phyloP scores from a whole-genome alignment of 768 basidiomycete genomes.

The Psilocybe tampanensis region DNA sequence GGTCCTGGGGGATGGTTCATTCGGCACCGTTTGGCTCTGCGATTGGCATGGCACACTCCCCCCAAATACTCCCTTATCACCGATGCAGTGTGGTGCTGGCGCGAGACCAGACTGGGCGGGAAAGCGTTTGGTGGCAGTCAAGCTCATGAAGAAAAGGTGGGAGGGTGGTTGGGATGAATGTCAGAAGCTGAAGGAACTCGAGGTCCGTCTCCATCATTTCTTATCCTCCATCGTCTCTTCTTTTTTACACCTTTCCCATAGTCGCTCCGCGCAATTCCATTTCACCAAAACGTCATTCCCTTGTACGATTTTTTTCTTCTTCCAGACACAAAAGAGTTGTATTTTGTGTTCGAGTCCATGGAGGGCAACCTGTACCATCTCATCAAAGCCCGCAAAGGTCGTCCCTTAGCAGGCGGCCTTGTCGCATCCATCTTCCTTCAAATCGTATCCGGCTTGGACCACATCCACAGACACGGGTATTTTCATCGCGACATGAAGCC shows the following conservation, averaged over 20 bases:
- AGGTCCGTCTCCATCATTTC: constrained; percentile 53
- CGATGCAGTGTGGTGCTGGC: constrained; percentile 95
- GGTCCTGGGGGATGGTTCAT: constrained; percentile 96
- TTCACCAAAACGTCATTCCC: constrained; percentile 97
- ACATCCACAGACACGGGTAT: constrained; percentile 91
- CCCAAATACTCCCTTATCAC: constrained; percentile 86
- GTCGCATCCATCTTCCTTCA: constrained; percentile 95
- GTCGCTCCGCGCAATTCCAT: constrained; percentile 93
- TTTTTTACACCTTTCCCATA: constrained; percentile 34
- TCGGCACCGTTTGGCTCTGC: constrained; percentile 97
- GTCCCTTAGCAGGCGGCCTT: constrained; percentile 94
- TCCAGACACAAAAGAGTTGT: constrained; percentile 94
- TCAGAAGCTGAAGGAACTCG: constrained; percentile 91
- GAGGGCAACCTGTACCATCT: constrained; percentile 99
- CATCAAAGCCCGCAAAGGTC: constrained; percentile 94
- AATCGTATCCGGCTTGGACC: constrained; percentile 86
- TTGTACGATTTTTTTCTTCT: constrained; percentile 98
- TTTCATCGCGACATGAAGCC: constrained; percentile 99
- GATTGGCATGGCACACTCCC: constrained; percentile 98
- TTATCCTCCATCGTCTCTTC: constrained; percentile 9
- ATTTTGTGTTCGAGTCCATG: constrained; percentile 99
- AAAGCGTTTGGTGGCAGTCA: constrained; percentile 94
- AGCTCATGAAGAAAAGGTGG: constrained; percentile 98
- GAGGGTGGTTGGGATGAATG: constrained; percentile 99
- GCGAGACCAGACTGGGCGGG: constrained; percentile 93